Conservation (phyloP, 306 rosid species). For the Inga oerstediana region DNA sequence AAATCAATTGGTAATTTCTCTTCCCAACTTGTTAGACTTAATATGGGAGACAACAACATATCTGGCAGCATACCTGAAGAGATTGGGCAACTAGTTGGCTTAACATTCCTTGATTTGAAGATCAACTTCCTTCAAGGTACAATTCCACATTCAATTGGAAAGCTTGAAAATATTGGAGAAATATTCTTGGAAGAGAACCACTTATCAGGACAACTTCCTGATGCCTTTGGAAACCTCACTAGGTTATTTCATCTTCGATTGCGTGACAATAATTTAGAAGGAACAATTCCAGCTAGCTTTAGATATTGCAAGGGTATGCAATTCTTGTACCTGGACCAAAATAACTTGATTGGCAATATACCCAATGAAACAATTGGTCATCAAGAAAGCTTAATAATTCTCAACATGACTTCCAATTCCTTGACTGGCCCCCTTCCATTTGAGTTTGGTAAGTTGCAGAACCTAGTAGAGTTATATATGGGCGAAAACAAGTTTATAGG, state of each 20-base stretch:
- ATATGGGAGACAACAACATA: not conserved
- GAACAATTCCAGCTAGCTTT: slow-evolving; percentile 22
- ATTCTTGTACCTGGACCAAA: not conserved
- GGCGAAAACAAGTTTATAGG: not conserved
- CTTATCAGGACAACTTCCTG: slow-evolving; percentile 16
- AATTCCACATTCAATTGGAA: not conserved
- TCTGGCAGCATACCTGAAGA: slow-evolving; percentile 18
- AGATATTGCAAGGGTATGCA: not conserved
- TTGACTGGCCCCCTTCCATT: slow-evolving; percentile 12
- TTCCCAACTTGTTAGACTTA: not conserved
- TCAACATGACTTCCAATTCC: slow-evolving; percentile 16
- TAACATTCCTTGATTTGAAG: not conserved
- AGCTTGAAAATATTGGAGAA: slow-evolving; percentile 26
- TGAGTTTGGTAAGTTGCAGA: too few relatives aligned
- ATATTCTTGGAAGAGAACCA: not conserved
- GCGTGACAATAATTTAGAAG: not conserved
- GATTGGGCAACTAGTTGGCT: slow-evolving; percentile 13
- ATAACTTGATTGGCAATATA: slow-evolving; percentile 23
- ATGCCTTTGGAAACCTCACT: slow-evolving; percentile 19
- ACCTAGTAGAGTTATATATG: not conserved
- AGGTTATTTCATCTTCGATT: not conserved
- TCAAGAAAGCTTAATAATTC: not conserved
- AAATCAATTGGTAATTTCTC: slow-evolving; percentile 16
- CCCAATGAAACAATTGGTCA: slow-evolving; percentile 8
- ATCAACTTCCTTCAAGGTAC: slow-evolving; percentile 15